Evolutionary conservation across 2,329 filamentous ascomycete genomes (phyloP).

Genomic region (Eutypella sp.): DNA sequence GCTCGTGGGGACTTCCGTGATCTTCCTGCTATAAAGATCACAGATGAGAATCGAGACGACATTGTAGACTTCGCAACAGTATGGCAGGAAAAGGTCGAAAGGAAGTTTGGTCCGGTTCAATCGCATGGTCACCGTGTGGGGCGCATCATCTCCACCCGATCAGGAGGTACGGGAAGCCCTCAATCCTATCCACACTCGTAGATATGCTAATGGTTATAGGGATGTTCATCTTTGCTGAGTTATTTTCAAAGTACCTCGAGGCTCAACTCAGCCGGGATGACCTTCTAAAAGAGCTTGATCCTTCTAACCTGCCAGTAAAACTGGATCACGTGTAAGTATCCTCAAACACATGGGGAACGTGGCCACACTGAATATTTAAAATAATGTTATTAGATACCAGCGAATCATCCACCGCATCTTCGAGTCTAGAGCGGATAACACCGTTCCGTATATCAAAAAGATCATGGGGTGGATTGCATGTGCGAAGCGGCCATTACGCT

Average conservation of each 20-base stretch:
- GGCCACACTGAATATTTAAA: background rate
- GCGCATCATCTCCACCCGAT: slow-evolving; percentile 13
- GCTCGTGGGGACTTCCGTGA: slow-evolving; percentile 22
- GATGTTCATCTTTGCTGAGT: slow-evolving; percentile 27
- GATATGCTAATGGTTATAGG: slow-evolving; percentile 7
- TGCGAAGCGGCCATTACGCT: slow-evolving; percentile 28
- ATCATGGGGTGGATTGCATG: slow-evolving; percentile 32
- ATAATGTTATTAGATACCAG: slow-evolving; percentile 15
- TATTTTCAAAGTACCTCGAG: slow-evolving; percentile 21
- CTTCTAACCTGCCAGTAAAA: slow-evolving; percentile 12
- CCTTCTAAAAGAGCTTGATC: slow-evolving; percentile 16
- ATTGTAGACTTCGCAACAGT: slow-evolving; percentile 22
- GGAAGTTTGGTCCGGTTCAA: slow-evolving; percentile 15
- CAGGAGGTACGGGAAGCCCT: slow-evolving; percentile 11
- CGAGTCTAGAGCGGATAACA: slow-evolving; percentile 4
- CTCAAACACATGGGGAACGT: too few relatives aligned
- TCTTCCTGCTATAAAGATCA: slow-evolving; percentile 19
- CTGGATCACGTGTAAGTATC: slow-evolving; percentile 15
- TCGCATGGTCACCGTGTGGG: slow-evolving; percentile 12
- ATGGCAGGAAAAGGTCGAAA: slow-evolving; percentile 16
- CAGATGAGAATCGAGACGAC: slow-evolving; percentile 24
- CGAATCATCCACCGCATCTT: slow-evolving; percentile 19
- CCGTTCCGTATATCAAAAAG: slow-evolving; percentile 10
- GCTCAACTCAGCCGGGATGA: slow-evolving; percentile 13
- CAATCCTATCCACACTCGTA: background rate